Evolutionary conservation across 2,329 filamentous ascomycete genomes (phyloP).

Genomic region (Coniochaeta pulveracea): DNA sequence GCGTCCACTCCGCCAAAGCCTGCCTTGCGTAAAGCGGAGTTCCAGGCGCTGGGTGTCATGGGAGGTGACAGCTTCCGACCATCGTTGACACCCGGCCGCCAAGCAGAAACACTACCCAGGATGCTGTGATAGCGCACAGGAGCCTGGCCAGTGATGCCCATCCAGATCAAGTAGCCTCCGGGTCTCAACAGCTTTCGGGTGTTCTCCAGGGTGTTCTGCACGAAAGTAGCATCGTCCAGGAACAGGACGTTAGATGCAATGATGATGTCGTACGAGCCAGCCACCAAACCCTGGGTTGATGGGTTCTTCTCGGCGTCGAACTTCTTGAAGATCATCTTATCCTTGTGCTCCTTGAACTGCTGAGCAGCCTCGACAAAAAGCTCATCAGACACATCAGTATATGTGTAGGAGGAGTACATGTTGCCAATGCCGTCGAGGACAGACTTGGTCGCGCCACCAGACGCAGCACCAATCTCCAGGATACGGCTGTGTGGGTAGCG

Average conservation of each 20-base stretch:
- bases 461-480: constrained; percentile 25
- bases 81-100: constrained; percentile 19
- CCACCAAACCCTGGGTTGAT: constrained; percentile 14
- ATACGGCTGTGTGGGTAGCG: constrained; percentile 9
- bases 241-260: constrained; percentile 19
- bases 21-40: not conserved
- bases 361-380: constrained; percentile 23
- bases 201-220: constrained; percentile 11
- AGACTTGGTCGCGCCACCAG: constrained; percentile 14
- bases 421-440: constrained; percentile 3
- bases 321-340: constrained; percentile 19
- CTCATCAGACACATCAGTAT: constrained; percentile 25
- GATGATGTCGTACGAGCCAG: constrained; percentile 16
- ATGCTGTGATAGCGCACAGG: constrained; percentile 10
- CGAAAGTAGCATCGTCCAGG: constrained; percentile 19
- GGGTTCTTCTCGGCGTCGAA: constrained; percentile 22
- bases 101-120: constrained; percentile 19
- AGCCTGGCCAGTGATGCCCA: constrained; percentile 14
- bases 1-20: not conserved
- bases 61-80: not conserved
- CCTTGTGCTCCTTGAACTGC: constrained; percentile 11
- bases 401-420: constrained; percentile 17
- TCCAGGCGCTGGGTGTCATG: not conserved
- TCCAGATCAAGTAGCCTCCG: constrained; percentile 8
- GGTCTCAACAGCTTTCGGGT: constrained; percentile 9